phyloP scores from a whole-genome alignment of 2,329 filamentous ascomycete species.

The Diaporthe australafricana region DNA sequence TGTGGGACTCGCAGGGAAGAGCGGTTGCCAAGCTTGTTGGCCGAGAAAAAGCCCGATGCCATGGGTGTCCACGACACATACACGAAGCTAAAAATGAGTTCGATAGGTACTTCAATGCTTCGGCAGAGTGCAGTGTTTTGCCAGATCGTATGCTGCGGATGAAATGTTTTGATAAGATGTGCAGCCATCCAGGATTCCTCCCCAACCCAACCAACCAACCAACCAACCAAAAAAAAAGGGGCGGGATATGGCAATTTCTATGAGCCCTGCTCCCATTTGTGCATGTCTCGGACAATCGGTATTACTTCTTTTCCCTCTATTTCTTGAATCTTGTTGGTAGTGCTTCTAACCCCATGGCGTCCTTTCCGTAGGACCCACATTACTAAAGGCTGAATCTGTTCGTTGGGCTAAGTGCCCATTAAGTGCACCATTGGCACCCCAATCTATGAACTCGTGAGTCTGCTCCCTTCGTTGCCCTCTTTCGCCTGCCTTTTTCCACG shows the following conservation, averaged over 20 bases:
- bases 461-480: not conserved
- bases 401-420: not conserved
- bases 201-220: no score
- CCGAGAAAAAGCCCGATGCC: not conserved
- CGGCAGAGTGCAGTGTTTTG: not conserved
- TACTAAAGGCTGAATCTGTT: not conserved
- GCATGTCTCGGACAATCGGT: no score
- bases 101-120: not conserved
- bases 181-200: not conserved
- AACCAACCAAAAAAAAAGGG: no score
- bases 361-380: not conserved
- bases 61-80: not conserved
- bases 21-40: not conserved
- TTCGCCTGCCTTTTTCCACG: constrained; percentile 8
- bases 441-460: not conserved
- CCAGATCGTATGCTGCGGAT: not conserved
- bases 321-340: no score
- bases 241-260: no score
- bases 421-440: not conserved
- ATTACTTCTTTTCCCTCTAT: no score
- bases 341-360: not conserved
- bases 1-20: no score
- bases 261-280: no score
- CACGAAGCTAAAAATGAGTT: not conserved
- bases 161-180: not conserved